Evolutionary conservation across 805 yeast genomes (phyloP).

Genomic region (Saturnispora sanitii): DNA sequence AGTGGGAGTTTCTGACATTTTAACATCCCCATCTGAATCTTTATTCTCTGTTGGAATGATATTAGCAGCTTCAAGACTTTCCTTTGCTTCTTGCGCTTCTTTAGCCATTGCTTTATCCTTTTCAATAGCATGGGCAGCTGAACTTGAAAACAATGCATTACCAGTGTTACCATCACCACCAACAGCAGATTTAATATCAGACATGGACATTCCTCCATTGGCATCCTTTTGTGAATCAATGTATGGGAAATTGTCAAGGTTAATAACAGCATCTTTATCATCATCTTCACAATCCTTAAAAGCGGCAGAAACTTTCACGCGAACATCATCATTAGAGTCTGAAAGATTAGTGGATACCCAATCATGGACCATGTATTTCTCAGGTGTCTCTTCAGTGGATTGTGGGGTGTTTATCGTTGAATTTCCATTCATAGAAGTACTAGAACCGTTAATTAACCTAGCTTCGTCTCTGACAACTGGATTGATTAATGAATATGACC

Average conservation of each 20-base stretch:
- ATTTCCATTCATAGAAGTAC: background rate
- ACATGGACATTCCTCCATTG: conserved; percentile 26
- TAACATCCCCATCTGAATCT: conserved; percentile 4
- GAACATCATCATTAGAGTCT: background rate
- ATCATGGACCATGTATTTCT: conserved; percentile 1
- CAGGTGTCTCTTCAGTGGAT: background rate
- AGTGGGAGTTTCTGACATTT: background rate
- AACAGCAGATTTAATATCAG: conserved; percentile 34
- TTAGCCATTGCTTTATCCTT: conserved; percentile 1
- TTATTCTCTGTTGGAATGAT: background rate
- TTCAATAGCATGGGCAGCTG: conserved; percentile 21
- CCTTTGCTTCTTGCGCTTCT: background rate
- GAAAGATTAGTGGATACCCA: conserved; percentile 1
- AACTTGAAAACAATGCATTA: conserved; percentile 22
- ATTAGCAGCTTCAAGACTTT: background rate
- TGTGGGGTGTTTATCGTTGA: background rate
- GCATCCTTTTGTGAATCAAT: conserved; percentile 12
- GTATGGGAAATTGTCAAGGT: conserved; percentile 29
- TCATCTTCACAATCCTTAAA: conserved; percentile 21
- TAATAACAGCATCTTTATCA: conserved; percentile 28
- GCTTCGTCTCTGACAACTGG: background rate
- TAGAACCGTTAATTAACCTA: background rate
- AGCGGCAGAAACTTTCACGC: background rate
- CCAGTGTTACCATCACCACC: conserved; percentile 28
- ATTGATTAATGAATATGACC: conserved; percentile 1